Evolutionary conservation across 2,329 filamentous ascomycete genomes (phyloP).

Genomic region (Cladosporium colombiae): DNA sequence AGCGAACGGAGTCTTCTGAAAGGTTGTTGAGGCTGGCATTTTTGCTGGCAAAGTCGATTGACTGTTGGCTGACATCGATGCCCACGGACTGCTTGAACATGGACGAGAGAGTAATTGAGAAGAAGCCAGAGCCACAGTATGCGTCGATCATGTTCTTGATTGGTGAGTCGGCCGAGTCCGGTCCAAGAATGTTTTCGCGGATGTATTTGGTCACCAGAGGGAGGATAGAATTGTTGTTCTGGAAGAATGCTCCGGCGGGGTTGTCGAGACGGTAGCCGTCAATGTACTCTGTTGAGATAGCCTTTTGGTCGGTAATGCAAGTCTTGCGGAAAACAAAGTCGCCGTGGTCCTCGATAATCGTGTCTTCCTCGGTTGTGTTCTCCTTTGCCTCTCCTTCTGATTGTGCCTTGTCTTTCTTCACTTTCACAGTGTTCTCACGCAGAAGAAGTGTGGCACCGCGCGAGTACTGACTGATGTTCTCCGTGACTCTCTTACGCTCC

Average conservation of each 20-base stretch:
- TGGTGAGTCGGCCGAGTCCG: conserved; percentile 36
- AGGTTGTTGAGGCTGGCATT: conserved; percentile 81
- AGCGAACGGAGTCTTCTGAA: conserved; percentile 66
- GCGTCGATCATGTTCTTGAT: conserved; percentile 94
- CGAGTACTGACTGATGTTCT: conserved; percentile 70
- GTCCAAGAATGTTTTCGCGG: conserved; percentile 71
- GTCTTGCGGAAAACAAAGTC: conserved; percentile 75
- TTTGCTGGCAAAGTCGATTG: conserved; percentile 73
- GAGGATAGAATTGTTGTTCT: conserved; percentile 99
- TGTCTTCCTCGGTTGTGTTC: conserved; percentile 41
- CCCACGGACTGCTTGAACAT: conserved; percentile 79
- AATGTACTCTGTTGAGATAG: conserved; percentile 82
- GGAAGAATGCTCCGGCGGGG: conserved; percentile 93
- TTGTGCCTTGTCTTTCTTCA: conserved; percentile 47
- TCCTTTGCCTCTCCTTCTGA: conserved; percentile 22
- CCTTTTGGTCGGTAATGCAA: conserved; percentile 85
- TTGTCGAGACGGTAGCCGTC: conserved; percentile 84
- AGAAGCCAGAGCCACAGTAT: conserved; percentile 95
- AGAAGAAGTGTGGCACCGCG: conserved; percentile 86
- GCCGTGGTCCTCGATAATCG: conserved; percentile 59
- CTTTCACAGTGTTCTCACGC: conserved; percentile 77
- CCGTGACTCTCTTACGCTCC: conserved; percentile 74
- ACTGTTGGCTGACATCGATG: conserved; percentile 82
- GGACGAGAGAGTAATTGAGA: conserved; percentile 87
- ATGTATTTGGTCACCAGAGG: conserved; percentile 84